A percentile compares a stretch with the other conserved stretches of the same genome.
phyloP scores from a whole-genome alignment of 1,284 basidiomycete species.

The Cutaneotrichosporon cavernicola region DNA sequence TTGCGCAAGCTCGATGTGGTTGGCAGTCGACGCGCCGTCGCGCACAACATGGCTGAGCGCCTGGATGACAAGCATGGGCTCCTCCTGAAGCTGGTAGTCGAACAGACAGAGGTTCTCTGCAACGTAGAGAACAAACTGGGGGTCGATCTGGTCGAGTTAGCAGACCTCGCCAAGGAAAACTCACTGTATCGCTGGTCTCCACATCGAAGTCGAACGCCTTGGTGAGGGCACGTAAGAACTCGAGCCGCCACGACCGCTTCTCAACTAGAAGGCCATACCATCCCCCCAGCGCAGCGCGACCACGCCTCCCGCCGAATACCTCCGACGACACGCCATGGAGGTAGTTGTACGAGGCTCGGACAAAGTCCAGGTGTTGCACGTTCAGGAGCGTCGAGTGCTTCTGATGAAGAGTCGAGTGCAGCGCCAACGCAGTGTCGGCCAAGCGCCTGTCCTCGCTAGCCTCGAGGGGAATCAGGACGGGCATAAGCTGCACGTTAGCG shows the following conservation, averaged over 20 bases:
- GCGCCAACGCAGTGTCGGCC: slow-evolving; percentile 70
- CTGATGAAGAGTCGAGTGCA: slow-evolving; percentile 78
- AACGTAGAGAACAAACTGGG: slow-evolving; percentile 83
- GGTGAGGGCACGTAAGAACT: slow-evolving; percentile 79
- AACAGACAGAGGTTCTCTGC: slow-evolving; percentile 88
- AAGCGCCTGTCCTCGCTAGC: slow-evolving; percentile 67
- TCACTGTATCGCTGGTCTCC: slow-evolving; percentile 40
- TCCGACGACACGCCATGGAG: slow-evolving; percentile 62
- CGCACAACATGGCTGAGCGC: slow-evolving; percentile 77
- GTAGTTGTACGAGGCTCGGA: slow-evolving; percentile 76
- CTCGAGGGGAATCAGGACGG: slow-evolving; percentile 88
- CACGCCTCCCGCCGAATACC: slow-evolving; percentile 36
- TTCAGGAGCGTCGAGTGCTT: slow-evolving; percentile 90
- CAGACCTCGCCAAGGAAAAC: slow-evolving; percentile 48
- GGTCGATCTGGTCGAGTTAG: slow-evolving; percentile 61
- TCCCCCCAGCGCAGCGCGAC: slow-evolving; percentile 67
- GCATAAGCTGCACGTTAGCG: slow-evolving; percentile 66
- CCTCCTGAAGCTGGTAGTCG: slow-evolving; percentile 93
- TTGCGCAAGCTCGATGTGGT: slow-evolving; percentile 50
- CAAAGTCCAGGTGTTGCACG: slow-evolving; percentile 75
- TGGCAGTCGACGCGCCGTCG: slow-evolving; percentile 71
- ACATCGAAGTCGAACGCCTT: slow-evolving; percentile 73
- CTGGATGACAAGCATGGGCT: slow-evolving; percentile 80
- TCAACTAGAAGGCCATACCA: slow-evolving; percentile 92
- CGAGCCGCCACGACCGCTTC: slow-evolving; percentile 76